Percentiles rank a stretch among this genome's conserved stretches.
These are phyloP conservation scores for Solanum peruvianum DNA, from an alignment of 257 asterid species.

Conservation along the genomic window DNA sequence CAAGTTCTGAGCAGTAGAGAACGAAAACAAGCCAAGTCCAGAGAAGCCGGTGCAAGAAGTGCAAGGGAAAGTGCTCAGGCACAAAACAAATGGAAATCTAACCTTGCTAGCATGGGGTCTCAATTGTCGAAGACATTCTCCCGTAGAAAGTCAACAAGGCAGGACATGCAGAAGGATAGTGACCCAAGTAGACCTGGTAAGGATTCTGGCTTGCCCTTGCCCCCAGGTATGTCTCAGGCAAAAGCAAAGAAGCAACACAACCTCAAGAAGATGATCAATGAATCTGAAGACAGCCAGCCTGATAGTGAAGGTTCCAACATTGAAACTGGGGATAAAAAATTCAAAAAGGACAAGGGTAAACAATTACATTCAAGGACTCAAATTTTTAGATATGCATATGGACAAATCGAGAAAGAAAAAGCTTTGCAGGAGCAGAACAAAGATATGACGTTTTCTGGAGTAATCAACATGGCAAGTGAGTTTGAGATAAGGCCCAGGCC, in stretches of 20 bases:
- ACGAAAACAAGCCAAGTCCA: conserved; percentile 67
- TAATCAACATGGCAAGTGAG: conserved; percentile 49
- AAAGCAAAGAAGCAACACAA: conserved; percentile 10
- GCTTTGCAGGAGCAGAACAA: conserved; percentile 56
- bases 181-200: background rate
- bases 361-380: conserved; percentile 63
- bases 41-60: conserved; percentile 92
- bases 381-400: conserved; percentile 76
- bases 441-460: conserved; percentile 51
- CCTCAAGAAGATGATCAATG: conserved; percentile 27
- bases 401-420: conserved; percentile 81
- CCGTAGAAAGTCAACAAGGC: conserved; percentile 30
- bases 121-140: conserved; percentile 76
- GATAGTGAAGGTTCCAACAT: conserved; percentile 24
- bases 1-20: conserved; percentile 79
- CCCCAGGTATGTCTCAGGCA: conserved; percentile 15
- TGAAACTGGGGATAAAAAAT: conserved; percentile 16
- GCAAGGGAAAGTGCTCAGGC: conserved; percentile 70
- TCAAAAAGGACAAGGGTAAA: conserved; percentile 37
- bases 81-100: conserved; percentile 76
- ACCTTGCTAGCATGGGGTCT: conserved; percentile 68
- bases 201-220: conserved; percentile 4
- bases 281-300: conserved; percentile 27
- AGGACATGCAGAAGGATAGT: conserved; percentile 22
- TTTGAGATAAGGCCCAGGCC: conserved; percentile 46